Conservation (phyloP, 2,329 filamentous ascomycete species). For the Exophiala sideris region DNA sequence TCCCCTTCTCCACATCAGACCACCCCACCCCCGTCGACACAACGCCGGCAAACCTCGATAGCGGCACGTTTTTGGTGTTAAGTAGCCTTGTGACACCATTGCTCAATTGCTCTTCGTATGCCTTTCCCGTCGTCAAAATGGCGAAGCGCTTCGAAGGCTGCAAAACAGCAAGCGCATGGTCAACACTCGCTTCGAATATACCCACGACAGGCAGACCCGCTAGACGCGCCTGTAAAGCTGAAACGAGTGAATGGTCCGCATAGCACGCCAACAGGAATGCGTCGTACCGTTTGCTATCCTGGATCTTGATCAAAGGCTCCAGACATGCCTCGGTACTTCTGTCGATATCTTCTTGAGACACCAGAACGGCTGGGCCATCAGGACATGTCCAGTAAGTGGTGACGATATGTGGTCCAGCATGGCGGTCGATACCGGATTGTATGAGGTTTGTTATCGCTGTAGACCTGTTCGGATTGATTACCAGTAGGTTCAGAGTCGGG, state of each 20-base stretch:
- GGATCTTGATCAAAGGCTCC: background rate
- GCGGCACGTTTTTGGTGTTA: background rate
- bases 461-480: conserved; percentile 7
- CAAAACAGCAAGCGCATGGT: background rate
- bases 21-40: conserved; percentile 1
- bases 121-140: conserved; percentile 9
- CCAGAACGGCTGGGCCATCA: conserved; percentile 1
- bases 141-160: background rate
- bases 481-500: background rate
- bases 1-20: background rate
- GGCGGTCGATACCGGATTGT: background rate
- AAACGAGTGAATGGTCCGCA: conserved; percentile 7
- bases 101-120: conserved; percentile 5
- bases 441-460: conserved; percentile 1
- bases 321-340: background rate
- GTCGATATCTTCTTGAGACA: conserved; percentile 5
- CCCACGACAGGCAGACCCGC: conserved; percentile 3
- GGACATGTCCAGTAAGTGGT: conserved; percentile 12
- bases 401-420: background rate
- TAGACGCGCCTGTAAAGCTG: background rate
- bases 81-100: background rate
- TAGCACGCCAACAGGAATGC: conserved; percentile 9
- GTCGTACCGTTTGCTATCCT: background rate
- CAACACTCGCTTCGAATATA: conserved; percentile 9
- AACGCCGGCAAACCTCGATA: conserved; percentile 4